Conservation (phyloP, 805 yeast genomes). For the Tetrapisispora arboricola region DNA sequence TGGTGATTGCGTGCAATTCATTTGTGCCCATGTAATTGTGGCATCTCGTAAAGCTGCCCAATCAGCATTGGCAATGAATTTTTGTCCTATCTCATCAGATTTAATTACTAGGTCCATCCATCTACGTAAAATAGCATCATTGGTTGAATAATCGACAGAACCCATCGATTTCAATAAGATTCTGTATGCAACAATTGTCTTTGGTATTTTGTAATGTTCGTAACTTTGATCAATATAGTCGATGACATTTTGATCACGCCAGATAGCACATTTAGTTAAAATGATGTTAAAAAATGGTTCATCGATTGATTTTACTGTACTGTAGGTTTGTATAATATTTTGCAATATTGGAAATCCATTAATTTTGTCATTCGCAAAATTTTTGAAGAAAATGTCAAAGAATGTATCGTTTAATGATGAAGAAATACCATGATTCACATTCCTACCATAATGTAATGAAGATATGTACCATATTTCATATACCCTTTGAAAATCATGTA, state of each 20-base stretch:
- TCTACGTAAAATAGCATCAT: slow-evolving; percentile 40
- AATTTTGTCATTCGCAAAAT: slow-evolving; percentile 34
- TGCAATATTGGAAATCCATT: slow-evolving; percentile 47
- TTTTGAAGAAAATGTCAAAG: slow-evolving; percentile 52
- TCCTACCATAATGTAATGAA: slow-evolving; percentile 40
- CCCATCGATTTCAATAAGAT: slow-evolving; percentile 61
- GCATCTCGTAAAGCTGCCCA: slow-evolving; percentile 76
- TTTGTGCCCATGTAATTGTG: slow-evolving; percentile 32
- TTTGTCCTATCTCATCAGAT: slow-evolving; percentile 40
- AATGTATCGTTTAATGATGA: slow-evolving; percentile 58
- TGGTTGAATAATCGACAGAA: slow-evolving; percentile 37
- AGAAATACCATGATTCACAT: slow-evolving; percentile 52
- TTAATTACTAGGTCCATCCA: slow-evolving; percentile 43
- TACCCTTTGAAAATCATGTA: slow-evolving; percentile 44
- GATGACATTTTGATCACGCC: slow-evolving; percentile 53
- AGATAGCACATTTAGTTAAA: slow-evolving; percentile 46
- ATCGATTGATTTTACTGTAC: slow-evolving; percentile 46
- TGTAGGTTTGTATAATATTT: slow-evolving; percentile 41
- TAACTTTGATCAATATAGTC: slow-evolving; percentile 50
- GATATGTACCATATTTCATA: slow-evolving; percentile 50
- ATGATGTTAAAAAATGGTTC: slow-evolving; percentile 69
- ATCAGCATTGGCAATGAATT: slow-evolving; percentile 65
- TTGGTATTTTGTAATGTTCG: slow-evolving; percentile 39
- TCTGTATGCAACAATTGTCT: slow-evolving; percentile 59
- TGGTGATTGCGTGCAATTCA: neutral